phyloP scores from a whole-genome alignment of 805 yeast genomes.

The Lipomyces yamadae region DNA sequence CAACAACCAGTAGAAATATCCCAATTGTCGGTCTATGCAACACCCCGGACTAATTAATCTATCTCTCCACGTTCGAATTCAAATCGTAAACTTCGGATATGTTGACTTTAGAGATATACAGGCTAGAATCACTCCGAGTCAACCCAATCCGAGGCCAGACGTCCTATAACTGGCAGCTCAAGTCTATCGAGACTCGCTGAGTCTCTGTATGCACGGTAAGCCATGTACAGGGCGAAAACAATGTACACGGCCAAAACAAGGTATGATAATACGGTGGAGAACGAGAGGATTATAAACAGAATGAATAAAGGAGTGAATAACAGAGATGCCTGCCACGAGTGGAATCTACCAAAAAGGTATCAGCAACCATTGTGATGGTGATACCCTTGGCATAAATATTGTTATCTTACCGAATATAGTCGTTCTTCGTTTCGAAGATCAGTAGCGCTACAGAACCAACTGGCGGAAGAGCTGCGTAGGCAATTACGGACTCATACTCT shows the following conservation, averaged over 20 bases:
- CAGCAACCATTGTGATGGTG: not conserved
- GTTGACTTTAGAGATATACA: not conserved
- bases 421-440: constrained; percentile 37
- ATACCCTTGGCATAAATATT: not conserved
- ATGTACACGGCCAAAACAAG: constrained; percentile 32
- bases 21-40: not conserved
- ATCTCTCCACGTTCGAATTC: not conserved
- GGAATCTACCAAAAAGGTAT: constrained; percentile 24
- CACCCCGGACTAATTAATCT: not conserved
- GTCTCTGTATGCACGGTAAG: constrained; percentile 33
- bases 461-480: constrained; percentile 35
- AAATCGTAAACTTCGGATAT: not conserved
- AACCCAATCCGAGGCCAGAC: constrained; percentile 37
- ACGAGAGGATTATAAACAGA: constrained; percentile 34
- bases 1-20: not conserved
- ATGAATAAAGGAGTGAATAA: constrained; percentile 36
- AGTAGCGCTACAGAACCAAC: constrained; percentile 35
- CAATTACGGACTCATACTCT: constrained; percentile 35
- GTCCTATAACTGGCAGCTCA: constrained; percentile 36
- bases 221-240: constrained; percentile 27
- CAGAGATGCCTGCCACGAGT: constrained; percentile 37
- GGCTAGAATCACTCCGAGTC: constrained; percentile 29
- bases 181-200: constrained; percentile 32
- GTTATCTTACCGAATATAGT: constrained; percentile 31
- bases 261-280: constrained; percentile 35